Evolutionary conservation across 176 grass and related monocot species (phyloP).

Genomic region (Miscanthus lutarioriparius): DNA sequence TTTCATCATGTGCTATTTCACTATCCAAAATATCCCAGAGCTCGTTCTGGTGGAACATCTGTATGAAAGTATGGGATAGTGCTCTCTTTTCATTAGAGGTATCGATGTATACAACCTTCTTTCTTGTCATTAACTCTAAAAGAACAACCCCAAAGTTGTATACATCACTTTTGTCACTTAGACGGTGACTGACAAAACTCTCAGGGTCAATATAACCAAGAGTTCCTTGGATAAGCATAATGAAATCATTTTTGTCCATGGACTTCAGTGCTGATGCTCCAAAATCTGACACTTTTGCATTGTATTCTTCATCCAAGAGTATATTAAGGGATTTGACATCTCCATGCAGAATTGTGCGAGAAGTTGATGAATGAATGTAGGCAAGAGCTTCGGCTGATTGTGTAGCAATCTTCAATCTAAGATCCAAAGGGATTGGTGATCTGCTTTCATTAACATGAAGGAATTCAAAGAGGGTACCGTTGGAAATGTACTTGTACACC

Average conservation of each 20-base stretch:
- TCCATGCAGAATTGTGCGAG: slow-evolving; percentile 42
- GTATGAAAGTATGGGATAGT: background rate
- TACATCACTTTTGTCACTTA: slow-evolving; percentile 77
- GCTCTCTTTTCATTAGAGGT: slow-evolving; percentile 21
- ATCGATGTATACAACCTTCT: slow-evolving; percentile 40
- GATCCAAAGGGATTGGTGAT: slow-evolving; percentile 28
- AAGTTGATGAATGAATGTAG: slow-evolving; percentile 50
- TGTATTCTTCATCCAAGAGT: slow-evolving; percentile 36
- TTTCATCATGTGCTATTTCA: slow-evolving; percentile 19
- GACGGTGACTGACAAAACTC: background rate
- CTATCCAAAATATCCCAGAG: background rate
- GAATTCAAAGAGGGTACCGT: slow-evolving; percentile 47
- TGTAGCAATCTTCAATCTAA: slow-evolving; percentile 39
- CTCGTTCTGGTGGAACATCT: background rate
- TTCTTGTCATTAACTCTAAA: slow-evolving; percentile 67
- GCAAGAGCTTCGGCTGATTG: slow-evolving; percentile 43
- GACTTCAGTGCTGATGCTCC: slow-evolving; percentile 56
- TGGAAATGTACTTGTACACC: slow-evolving; percentile 48
- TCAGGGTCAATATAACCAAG: background rate
- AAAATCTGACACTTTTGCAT: slow-evolving; percentile 60
- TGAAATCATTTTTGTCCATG: slow-evolving; percentile 53
- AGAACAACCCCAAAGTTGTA: slow-evolving; percentile 72
- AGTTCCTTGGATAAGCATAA: slow-evolving; percentile 53
- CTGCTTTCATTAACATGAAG: slow-evolving; percentile 25
- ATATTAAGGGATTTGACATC: slow-evolving; percentile 60